phyloP scores from a whole-genome alignment of 345 rosid species.

The Eutrema japonicum region DNA sequence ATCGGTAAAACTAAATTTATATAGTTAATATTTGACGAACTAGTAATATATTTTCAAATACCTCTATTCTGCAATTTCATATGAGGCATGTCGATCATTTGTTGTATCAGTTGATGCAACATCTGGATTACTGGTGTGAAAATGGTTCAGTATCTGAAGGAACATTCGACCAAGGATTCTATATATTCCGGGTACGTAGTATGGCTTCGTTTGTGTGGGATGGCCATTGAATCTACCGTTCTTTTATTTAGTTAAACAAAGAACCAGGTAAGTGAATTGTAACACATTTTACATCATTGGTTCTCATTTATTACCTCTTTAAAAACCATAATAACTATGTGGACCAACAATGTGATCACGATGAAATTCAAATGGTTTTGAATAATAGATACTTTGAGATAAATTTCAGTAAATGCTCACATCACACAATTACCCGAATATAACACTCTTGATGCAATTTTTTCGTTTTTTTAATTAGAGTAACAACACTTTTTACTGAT shows the following conservation, averaged over 20 bases:
- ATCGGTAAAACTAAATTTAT: background rate
- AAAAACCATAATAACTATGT: conserved; percentile 10
- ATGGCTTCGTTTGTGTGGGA: background rate
- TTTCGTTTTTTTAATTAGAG: background rate
- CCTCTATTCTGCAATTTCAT: background rate
- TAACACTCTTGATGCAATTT: background rate
- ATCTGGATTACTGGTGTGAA: conserved; percentile 1
- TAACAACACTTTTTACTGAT: background rate
- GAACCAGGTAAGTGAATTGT: conserved; percentile 15
- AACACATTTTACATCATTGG: conserved; percentile 15
- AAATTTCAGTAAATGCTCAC: conserved; percentile 7
- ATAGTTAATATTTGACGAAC: background rate
- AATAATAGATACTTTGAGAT: background rate
- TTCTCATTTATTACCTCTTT: background rate
- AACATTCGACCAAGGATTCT: background rate
- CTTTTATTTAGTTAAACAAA: conserved; percentile 7
- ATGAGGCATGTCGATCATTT: background rate
- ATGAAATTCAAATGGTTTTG: background rate
- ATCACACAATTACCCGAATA: background rate
- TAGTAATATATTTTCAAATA: background rate
- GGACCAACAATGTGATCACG: conserved; percentile 20
- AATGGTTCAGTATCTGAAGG: conserved; percentile 2
- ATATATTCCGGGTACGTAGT: background rate
- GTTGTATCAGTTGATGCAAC: background rate
- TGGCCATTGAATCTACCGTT: background rate